phyloP scores from a whole-genome alignment of 2,329 filamentous ascomycete species.

The Basipetospora chlamydospora region DNA sequence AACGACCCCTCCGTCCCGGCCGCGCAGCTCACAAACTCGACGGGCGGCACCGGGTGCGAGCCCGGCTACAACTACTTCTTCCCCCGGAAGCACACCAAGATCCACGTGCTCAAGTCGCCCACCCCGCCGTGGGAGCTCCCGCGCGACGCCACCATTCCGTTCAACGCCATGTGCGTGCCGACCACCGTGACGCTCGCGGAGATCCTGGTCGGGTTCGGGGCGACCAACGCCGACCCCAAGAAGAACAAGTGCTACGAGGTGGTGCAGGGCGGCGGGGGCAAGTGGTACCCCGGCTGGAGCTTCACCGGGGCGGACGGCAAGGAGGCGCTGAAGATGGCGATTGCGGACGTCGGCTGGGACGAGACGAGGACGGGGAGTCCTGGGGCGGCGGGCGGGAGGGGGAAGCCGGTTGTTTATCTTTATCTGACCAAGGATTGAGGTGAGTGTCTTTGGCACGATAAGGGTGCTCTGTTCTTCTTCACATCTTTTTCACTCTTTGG shows the following conservation, averaged over 20 bases:
- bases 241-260: conserved; percentile 46
- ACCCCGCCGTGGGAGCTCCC: conserved; percentile 35
- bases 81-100: conserved; percentile 39
- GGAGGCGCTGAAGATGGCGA: conserved; percentile 29
- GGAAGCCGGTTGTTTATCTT: conserved; percentile 43
- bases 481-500: too few relatives aligned
- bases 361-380: conserved; percentile 28
- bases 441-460: too few relatives aligned
- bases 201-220: conserved; percentile 44
- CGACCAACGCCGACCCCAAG: conserved; percentile 30
- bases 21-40: conserved; percentile 39
- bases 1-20: conserved; percentile 33
- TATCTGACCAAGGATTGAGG: conserved; percentile 43
- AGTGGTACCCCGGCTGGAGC: conserved; percentile 42
- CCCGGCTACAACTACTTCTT: conserved; percentile 52
- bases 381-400: too few relatives aligned
- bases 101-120: conserved; percentile 40
- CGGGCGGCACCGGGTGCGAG: conserved; percentile 42
- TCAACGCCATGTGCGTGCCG: conserved; percentile 38
- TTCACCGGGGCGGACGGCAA: conserved; percentile 36
- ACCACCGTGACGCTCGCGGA: conserved; percentile 37
- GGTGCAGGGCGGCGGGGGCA: conserved; percentile 36
- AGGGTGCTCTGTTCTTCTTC: too few relatives aligned
- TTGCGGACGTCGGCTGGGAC: conserved; percentile 47
- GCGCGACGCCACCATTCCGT: conserved; percentile 25